Conservation (phyloP, 176 grass and related monocot species). For the Oryza coarctata region DNA sequence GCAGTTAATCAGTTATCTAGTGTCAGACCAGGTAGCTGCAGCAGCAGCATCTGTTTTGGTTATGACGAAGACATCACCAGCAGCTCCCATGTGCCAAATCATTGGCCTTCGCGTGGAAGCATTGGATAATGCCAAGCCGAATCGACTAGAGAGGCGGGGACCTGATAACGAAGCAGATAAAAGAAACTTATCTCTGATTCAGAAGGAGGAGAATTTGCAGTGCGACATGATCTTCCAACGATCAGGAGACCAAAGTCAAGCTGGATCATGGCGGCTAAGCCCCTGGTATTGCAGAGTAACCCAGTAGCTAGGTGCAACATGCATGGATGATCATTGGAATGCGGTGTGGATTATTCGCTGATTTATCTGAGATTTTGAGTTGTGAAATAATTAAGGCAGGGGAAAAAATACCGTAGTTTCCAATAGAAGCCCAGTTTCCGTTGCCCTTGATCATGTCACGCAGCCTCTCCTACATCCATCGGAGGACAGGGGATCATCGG, state of each 20-base stretch:
- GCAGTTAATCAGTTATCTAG: not conserved
- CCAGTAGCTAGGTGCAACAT: not conserved
- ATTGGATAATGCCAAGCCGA: constrained; percentile 31
- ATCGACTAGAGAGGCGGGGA: not conserved
- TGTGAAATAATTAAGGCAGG: not conserved
- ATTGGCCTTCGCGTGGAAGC: constrained; percentile 30
- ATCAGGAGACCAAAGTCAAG: constrained; percentile 26
- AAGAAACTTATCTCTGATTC: constrained; percentile 13
- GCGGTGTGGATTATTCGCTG: constrained; percentile 1
- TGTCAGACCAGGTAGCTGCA: constrained; percentile 22
- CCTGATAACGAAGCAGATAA: constrained; percentile 17
- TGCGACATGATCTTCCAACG: not conserved
- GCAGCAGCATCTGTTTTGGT: constrained; percentile 15
- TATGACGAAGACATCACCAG: not conserved
- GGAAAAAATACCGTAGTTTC: not conserved
- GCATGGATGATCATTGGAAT: constrained; percentile 15
- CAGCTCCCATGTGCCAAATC: constrained; percentile 49
- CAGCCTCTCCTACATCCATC: not conserved
- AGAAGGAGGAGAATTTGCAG: constrained; percentile 23
- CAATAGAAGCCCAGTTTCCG: constrained; percentile 6
- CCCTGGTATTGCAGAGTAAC: not conserved
- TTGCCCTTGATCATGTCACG: not conserved
- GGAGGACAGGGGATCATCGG: constrained; percentile 30
- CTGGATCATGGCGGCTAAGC: constrained; percentile 13
- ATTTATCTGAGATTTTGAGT: not conserved